Conservation (phyloP, 352 stramenopile genomes). For the Pythium diclinum region DNA sequence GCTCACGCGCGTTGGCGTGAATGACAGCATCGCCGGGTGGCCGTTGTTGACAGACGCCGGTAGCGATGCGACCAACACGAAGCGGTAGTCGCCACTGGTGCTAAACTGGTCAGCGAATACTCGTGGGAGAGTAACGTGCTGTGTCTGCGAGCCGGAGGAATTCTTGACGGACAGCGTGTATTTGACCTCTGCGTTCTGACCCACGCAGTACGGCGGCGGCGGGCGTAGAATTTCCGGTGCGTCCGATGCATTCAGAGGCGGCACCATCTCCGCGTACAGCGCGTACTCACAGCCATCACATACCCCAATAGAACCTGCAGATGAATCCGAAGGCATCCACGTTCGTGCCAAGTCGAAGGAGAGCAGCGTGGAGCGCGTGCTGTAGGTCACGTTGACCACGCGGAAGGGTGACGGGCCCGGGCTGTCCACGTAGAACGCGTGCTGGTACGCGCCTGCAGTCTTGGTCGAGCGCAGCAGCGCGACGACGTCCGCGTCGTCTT, state of each 20-base stretch:
- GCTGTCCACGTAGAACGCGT: constrained; percentile 21
- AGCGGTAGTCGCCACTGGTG: constrained; percentile 31
- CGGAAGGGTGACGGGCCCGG: neutral
- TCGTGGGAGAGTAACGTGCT: constrained; percentile 21
- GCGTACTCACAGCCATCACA: constrained; percentile 33
- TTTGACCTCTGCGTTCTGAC: constrained; percentile 12
- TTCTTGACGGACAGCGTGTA: constrained; percentile 23
- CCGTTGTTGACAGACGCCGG: constrained; percentile 27
- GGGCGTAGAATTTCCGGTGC: neutral
- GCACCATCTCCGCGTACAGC: constrained; percentile 27
- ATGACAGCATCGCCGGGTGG: constrained; percentile 30
- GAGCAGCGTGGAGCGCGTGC: constrained; percentile 14
- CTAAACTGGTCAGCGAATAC: constrained; percentile 33
- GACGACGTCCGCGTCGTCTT: constrained; percentile 22
- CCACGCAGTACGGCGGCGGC: constrained; percentile 30
- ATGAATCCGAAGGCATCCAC: constrained; percentile 13
- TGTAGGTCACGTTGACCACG: constrained; percentile 22
- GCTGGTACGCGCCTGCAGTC: constrained; percentile 18
- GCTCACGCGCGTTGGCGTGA: constrained; percentile 25
- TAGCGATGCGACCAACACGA: constrained; percentile 33
- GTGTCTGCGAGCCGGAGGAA: neutral
- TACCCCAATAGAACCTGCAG: neutral
- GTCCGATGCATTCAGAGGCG: constrained; percentile 13
- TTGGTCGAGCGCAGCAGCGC: constrained; percentile 33
- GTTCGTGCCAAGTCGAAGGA: constrained; percentile 19